Evolutionary conservation across 495 filamentous ascomycete genomes (phyloP).

Genomic region (Penicillium flavigenum): DNA sequence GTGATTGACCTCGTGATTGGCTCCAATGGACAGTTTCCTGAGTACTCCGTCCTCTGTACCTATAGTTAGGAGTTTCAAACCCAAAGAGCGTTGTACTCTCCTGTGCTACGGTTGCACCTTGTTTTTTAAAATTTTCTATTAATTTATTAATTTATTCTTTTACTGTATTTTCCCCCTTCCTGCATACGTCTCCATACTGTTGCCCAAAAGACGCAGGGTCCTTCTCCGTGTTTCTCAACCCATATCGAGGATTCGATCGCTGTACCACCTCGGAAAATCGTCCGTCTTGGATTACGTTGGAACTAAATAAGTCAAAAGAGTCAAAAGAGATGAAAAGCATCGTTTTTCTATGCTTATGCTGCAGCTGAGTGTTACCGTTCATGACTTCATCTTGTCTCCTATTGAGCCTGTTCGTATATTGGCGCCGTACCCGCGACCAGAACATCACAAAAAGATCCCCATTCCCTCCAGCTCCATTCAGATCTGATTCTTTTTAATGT

Average conservation of each 20-base stretch:
- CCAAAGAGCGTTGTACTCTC: constrained; percentile 6
- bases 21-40: background rate
- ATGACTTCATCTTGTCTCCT: constrained; percentile 23
- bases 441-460: constrained; percentile 22
- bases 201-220: constrained; percentile 24
- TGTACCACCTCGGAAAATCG: constrained; percentile 30
- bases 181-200: constrained; percentile 6
- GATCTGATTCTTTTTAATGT: constrained; percentile 15
- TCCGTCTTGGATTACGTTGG: constrained; percentile 10
- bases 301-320: constrained; percentile 5
- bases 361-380: constrained; percentile 10
- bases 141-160: background rate
- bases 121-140: background rate
- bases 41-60: background rate
- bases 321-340: background rate
- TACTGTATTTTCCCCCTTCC: constrained; percentile 5
- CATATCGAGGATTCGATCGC: constrained; percentile 21
- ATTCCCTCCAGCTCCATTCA: constrained; percentile 8
- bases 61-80: constrained; percentile 6
- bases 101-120: constrained; percentile 26
- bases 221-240: constrained; percentile 19
- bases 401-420: constrained; percentile 7
- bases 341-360: background rate
- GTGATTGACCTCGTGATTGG: constrained; percentile 15
- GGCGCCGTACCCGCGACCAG: constrained; percentile 24